Percentiles rank a stretch among this genome's conserved stretches.
phyloP scores from a whole-genome alignment of 208 protist species.

The Vickermania ingenoplastis region DNA sequence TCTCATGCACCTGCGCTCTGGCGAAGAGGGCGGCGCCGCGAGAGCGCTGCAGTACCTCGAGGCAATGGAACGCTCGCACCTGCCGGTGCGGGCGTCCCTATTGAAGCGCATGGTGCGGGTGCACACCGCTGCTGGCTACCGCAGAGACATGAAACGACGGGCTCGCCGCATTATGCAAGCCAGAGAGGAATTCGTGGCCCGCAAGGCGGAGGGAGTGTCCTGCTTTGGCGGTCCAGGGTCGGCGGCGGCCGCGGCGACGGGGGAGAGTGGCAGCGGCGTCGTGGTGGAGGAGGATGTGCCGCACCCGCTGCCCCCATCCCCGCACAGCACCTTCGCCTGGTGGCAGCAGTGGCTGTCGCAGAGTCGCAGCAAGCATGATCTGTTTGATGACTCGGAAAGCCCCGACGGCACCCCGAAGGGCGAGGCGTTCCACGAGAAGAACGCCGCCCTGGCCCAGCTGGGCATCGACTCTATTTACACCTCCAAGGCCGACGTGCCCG shows the following conservation, averaged over 20 bases:
- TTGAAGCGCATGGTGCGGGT: conserved; percentile 85
- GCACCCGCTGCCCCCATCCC: conserved; percentile 33
- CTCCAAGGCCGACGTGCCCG: conserved; percentile 47
- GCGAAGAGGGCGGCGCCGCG: conserved; percentile 83
- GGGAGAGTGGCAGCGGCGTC: neutral
- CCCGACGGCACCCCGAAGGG: conserved; percentile 74
- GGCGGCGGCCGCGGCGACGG: neutral
- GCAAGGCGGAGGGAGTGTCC: conserved; percentile 37
- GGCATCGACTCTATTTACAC: conserved; percentile 68
- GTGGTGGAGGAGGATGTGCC: conserved; percentile 1
- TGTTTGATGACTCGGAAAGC: conserved; percentile 71
- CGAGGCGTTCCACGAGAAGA: conserved; percentile 78
- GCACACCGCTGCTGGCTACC: conserved; percentile 81
- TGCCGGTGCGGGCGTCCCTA: conserved; percentile 60
- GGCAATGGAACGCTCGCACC: conserved; percentile 71
- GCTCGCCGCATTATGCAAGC: conserved; percentile 88
- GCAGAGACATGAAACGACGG: conserved; percentile 88
- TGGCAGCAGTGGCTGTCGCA: conserved; percentile 77
- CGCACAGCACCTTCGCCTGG: conserved; percentile 66
- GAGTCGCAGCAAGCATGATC: conserved; percentile 77
- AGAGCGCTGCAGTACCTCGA: conserved; percentile 81
- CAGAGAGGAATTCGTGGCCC: conserved; percentile 69
- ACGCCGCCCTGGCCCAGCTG: conserved; percentile 63
- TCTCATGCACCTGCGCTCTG: conserved; percentile 87
- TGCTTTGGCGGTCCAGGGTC: neutral